Evolutionary conservation across 2,329 filamentous ascomycete species (phyloP).

Genomic region (Penicillium hordei): DNA sequence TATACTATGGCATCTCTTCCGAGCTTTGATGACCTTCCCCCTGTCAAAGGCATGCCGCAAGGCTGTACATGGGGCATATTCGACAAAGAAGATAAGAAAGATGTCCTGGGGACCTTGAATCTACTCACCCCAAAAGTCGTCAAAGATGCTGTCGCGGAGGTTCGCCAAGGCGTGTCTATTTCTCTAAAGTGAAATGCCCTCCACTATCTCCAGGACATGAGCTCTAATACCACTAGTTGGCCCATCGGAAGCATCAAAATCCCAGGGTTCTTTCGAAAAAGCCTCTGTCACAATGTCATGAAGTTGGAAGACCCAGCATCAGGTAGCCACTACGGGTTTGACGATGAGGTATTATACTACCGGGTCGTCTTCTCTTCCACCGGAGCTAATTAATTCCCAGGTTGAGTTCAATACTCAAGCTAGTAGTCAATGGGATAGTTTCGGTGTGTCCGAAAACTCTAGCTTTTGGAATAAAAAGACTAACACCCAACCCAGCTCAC

Average conservation of each 20-base stretch:
- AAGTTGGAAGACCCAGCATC: conserved; percentile 31
- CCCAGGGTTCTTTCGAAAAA: conserved; percentile 38
- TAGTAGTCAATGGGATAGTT: conserved; percentile 49
- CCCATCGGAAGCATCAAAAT: conserved; percentile 35
- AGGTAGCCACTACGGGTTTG: conserved; percentile 41
- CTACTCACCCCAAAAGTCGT: conserved; percentile 47
- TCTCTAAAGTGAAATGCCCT: conserved; percentile 43
- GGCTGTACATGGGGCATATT: conserved; percentile 48
- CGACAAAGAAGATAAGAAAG: conserved; percentile 42
- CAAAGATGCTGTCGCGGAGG: conserved; percentile 43
- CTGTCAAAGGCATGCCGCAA: conserved; percentile 43
- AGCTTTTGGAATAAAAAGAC: background rate
- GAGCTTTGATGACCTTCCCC: conserved; percentile 44
- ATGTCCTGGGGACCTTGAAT: conserved; percentile 48
- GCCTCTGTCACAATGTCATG: conserved; percentile 31
- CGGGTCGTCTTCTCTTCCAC: background rate
- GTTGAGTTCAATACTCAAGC: conserved; percentile 50
- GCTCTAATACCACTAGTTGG: conserved; percentile 16
- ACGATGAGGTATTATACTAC: conserved; percentile 41
- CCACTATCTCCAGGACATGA: background rate
- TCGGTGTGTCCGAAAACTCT: conserved; percentile 35
- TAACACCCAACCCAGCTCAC: conserved; percentile 17
- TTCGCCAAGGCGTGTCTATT: conserved; percentile 43
- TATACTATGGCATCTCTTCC: conserved; percentile 17
- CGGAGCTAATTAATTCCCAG: background rate